Percentiles rank a stretch among this genome's conserved stretches.
Evolutionary conservation across 805 yeast species (phyloP).

Genomic region (Barnettozyma vustinii): DNA sequence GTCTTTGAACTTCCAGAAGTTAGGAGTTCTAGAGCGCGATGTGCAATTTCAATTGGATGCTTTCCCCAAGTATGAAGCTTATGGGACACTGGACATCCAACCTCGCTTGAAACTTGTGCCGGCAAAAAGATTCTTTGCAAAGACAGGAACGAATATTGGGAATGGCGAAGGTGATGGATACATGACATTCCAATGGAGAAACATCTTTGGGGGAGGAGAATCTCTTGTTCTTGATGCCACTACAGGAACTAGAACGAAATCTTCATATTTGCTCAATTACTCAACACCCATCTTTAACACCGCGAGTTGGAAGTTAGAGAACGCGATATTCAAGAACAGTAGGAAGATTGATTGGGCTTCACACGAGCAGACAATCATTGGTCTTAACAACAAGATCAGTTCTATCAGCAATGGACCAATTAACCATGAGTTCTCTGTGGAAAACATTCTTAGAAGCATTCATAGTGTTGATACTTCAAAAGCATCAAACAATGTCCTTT

Average conservation of each 20-base stretch:
- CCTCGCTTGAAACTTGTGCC: slow-evolving; percentile 38
- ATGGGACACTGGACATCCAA: slow-evolving; percentile 17
- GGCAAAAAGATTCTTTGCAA: slow-evolving; percentile 67
- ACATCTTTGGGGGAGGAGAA: slow-evolving; percentile 69
- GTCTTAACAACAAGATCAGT: slow-evolving; percentile 33
- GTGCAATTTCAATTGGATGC: slow-evolving; percentile 31
- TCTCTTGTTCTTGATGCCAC: slow-evolving; percentile 49
- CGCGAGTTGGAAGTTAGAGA: slow-evolving; percentile 49
- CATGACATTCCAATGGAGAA: slow-evolving; percentile 60
- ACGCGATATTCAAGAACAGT: slow-evolving; percentile 43
- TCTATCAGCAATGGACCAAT: slow-evolving; percentile 10
- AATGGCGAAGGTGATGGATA: slow-evolving; percentile 97
- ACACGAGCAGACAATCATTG: slow-evolving; percentile 47
- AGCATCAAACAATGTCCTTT: slow-evolving; percentile 52
- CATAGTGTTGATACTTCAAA: slow-evolving; percentile 33
- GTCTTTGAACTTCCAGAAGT: slow-evolving; percentile 37
- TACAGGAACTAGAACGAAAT: slow-evolving; percentile 53
- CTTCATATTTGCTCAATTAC: slow-evolving; percentile 48
- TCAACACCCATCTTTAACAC: slow-evolving; percentile 44
- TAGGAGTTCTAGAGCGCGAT: slow-evolving; percentile 36
- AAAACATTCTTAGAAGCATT: slow-evolving; percentile 39
- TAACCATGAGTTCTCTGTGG: slow-evolving; percentile 46
- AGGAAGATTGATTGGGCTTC: slow-evolving; percentile 49
- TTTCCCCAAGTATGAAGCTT: neutral
- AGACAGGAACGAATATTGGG: slow-evolving; percentile 93